phyloP scores from a whole-genome alignment of 306 rosid genomes.

The Pyrus communis region DNA sequence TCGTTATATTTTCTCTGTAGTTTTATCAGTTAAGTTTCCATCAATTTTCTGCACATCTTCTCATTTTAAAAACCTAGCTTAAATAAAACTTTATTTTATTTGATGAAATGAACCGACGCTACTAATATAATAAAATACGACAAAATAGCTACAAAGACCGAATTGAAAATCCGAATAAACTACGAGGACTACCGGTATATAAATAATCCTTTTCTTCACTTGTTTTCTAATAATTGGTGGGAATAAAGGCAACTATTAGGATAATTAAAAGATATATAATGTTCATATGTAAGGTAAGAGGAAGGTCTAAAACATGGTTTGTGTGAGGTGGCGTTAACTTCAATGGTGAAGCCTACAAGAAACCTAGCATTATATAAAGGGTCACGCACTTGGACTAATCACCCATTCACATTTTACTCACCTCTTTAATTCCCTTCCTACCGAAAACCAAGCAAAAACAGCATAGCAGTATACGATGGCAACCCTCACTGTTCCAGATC shows the following conservation, averaged over 20 bases:
- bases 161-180: not conserved
- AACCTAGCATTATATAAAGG: not conserved
- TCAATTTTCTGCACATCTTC: not conserved
- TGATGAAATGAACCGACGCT: not conserved
- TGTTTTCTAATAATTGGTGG: not conserved
- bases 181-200: not conserved
- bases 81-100: too few species aligned
- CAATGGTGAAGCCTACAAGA: constrained; percentile 6
- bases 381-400: not conserved
- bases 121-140: not conserved
- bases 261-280: not conserved
- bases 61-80: not conserved
- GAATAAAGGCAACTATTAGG: not conserved
- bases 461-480: constrained; percentile 33
- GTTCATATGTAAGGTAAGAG: constrained; percentile 13
- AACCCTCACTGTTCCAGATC: constrained; percentile 26
- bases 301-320: not conserved
- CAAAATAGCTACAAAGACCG: not conserved
- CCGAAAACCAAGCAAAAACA: not conserved
- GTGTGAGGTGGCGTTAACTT: constrained; percentile 29
- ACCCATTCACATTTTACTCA: not conserved
- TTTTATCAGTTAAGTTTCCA: not conserved
- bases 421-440: not conserved
- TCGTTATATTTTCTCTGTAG: not conserved
- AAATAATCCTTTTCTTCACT: not conserved